Conservation (phyloP, 2,329 filamentous ascomycete genomes). For the Calonectria fujianensis region DNA sequence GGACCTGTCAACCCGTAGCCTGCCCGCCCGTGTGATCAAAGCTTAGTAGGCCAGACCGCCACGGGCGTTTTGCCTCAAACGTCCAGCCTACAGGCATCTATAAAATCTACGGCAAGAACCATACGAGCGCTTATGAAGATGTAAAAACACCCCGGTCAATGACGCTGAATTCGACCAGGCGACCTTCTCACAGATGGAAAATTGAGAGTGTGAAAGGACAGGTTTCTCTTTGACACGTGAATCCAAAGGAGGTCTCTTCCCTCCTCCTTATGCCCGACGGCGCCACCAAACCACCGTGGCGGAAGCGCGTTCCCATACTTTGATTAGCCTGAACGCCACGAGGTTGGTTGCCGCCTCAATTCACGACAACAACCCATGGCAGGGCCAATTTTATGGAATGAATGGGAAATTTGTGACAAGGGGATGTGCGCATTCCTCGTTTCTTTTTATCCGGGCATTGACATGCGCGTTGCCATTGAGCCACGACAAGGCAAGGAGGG, state of each 20-base stretch:
- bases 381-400: slow-evolving; percentile 7
- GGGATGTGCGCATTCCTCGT: neutral
- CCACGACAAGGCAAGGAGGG: slow-evolving; percentile 1
- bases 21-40: neutral
- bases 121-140: neutral
- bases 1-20: neutral
- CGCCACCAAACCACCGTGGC: neutral
- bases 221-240: neutral
- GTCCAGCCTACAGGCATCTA: neutral
- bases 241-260: neutral
- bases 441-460: neutral
- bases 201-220: neutral
- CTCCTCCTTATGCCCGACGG: neutral
- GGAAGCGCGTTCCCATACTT: neutral
- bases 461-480: neutral
- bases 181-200: neutral
- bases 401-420: slow-evolving; percentile 16
- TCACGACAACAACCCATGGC: neutral
- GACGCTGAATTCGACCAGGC: neutral
- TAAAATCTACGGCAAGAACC: neutral
- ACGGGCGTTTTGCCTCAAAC: neutral
- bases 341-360: slow-evolving; percentile 3
- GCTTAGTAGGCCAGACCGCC: neutral
- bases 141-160: neutral
- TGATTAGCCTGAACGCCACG: slow-evolving; percentile 5